These are phyloP conservation scores for Magnaporthales sp. DNA, from an alignment of 2,329 filamentous ascomycete species.

Conservation along the genomic window DNA sequence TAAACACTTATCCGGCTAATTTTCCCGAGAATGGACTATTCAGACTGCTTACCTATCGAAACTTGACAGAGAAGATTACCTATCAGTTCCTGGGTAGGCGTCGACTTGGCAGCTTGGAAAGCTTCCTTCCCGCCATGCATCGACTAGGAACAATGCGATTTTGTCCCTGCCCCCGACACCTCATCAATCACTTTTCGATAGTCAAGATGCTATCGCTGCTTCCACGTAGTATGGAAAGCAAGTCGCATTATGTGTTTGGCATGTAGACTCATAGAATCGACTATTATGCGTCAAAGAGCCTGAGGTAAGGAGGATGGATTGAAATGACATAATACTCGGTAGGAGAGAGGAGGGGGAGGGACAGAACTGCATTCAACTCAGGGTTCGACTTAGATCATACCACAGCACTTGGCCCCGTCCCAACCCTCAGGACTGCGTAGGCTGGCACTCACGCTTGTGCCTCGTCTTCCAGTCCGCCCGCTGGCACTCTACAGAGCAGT, in stretches of 20 bases:
- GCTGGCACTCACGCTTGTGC: slow-evolving; percentile 34
- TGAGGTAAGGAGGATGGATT: too few relatives aligned
- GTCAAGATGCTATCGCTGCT: neutral
- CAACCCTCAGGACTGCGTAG: neutral
- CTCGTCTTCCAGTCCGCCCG: slow-evolving; percentile 40
- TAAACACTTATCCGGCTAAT: neutral
- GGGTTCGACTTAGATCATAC: neutral
- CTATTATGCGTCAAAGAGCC: too few relatives aligned
- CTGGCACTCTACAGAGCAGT: slow-evolving; percentile 46
- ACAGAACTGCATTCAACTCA: neutral
- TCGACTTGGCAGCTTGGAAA: neutral
- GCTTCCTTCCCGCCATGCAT: neutral
- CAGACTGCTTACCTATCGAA: neutral
- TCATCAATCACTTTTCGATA: neutral
- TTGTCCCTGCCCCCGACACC: neutral
- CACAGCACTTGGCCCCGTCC: neutral
- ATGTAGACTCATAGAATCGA: too few relatives aligned
- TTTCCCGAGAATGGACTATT: neutral
- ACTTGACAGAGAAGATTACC: neutral
- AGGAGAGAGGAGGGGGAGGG: too few relatives aligned
- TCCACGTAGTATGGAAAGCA: too few relatives aligned
- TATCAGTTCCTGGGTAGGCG: neutral
- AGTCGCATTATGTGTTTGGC: too few relatives aligned
- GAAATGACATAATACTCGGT: too few relatives aligned
- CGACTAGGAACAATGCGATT: neutral